Evolutionary conservation across 2,329 filamentous ascomycete species (phyloP), one percentile per base, ranked within the genome.

Genomic region (Cladosporium sp.): DNA sequence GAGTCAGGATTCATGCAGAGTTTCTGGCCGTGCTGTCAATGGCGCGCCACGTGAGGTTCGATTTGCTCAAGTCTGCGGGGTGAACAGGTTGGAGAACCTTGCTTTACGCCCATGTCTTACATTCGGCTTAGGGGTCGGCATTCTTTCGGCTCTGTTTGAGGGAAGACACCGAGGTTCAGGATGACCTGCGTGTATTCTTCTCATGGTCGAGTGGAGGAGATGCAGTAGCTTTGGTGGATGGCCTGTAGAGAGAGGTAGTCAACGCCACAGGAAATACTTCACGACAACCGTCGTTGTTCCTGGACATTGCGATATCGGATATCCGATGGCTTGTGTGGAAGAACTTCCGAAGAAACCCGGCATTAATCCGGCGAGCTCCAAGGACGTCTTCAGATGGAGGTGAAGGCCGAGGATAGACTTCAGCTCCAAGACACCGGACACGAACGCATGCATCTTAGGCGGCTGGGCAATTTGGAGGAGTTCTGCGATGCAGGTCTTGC

Each of bases 381-480:
- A 21, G 16, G 28, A 32, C 8, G 18, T 54, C 51, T 54, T 32
- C 51, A 54, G 51, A 54, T 30, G 32, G 59, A 62, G 32, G 43
- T 48, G 48, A 54, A 26, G 30, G 59, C 59, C 59, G 59, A 62
- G 59, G 59, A 39, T 13, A 25, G 13, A 23, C 48, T 25, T 60
- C 43, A 39, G 26, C 58, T 51, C 39, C 39, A 46, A 46, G 39
- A 58, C 16, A 39, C 32, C 56, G 28, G 23, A 43, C 56, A 58
- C 56, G 58, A 61, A 18, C 28, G 36, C 36, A 23, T 32, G 58
- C 58, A 57, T 39, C 18, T 54, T 51, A 63, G 51, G 49, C 49
- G 60, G 48, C 60, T 63, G 60, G 60, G 60, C 60, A 63, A 63
- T 63, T 54, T 63, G 60, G 59, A 62, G 59, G 49, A 56, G 23